Conservation (phyloP, 179 eudicot genomes). For the Corrigiola litoralis region DNA sequence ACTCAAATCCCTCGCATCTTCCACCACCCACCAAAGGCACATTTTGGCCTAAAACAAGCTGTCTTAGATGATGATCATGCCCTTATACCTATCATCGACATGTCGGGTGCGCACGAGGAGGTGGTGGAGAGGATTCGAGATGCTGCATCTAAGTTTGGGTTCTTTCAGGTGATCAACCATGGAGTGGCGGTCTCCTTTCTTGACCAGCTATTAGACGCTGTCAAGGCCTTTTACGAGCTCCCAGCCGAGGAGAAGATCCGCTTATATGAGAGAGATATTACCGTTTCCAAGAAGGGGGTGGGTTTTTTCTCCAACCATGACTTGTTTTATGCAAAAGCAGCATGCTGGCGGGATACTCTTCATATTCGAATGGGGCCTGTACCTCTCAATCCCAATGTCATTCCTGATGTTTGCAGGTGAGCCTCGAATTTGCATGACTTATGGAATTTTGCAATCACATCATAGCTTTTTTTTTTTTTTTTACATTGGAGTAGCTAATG, state of each 20-base stretch:
- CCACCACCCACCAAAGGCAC: conserved; percentile 47
- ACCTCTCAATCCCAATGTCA: conserved; percentile 14
- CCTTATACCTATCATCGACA: conserved; percentile 44
- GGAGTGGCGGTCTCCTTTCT: conserved; percentile 24
- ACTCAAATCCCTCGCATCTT: conserved; percentile 46
- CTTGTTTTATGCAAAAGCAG: conserved; percentile 53
- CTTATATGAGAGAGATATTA: conserved; percentile 28
- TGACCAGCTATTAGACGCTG: conserved; percentile 18
- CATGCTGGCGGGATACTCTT: conserved; percentile 74
- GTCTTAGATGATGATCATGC: not conserved
- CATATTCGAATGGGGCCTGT: conserved; percentile 33
- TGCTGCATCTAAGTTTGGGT: conserved; percentile 10
- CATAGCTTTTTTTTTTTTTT: no score
- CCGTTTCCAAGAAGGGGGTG: conserved; percentile 16
- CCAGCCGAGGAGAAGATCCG: conserved; percentile 27
- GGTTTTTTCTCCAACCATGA: conserved; percentile 50
- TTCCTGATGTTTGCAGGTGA: conserved; percentile 36
- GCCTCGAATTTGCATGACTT: no score
- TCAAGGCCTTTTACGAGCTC: conserved; percentile 38
- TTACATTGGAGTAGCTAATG: no score
- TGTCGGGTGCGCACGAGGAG: conserved; percentile 15
- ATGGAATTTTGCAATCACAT: no score
- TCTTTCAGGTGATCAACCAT: conserved; percentile 31
- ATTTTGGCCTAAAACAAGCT: not conserved
- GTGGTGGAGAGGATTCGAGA: conserved; percentile 6